These are phyloP conservation scores for Amanita rubescens DNA, from an alignment of 768 basidiomycete species.

Conservation along the genomic window DNA sequence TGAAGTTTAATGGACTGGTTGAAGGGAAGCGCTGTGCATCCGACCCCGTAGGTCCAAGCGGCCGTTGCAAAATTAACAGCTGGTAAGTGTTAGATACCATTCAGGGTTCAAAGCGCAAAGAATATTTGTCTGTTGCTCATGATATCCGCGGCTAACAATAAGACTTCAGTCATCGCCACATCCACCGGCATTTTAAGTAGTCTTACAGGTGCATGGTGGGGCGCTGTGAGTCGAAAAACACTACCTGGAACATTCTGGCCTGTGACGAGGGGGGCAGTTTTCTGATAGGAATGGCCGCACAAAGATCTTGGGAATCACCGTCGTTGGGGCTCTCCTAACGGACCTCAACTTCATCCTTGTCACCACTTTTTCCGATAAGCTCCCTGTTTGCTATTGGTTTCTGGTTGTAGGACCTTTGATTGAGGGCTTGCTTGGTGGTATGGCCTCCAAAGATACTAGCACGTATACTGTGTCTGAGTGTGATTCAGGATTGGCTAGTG, in stretches of 20 bases:
- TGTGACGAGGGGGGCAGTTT: slow-evolving; percentile 31
- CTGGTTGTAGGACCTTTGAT: slow-evolving; percentile 56
- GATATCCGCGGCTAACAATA: not conserved
- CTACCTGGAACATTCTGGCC: not conserved
- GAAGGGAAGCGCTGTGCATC: slow-evolving; percentile 36
- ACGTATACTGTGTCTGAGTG: slow-evolving; percentile 11
- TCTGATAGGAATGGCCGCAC: slow-evolving; percentile 77
- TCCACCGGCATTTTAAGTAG: slow-evolving; percentile 68
- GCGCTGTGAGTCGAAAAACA: slow-evolving; percentile 43
- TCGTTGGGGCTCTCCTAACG: slow-evolving; percentile 51
- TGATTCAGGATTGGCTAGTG: slow-evolving; percentile 40
- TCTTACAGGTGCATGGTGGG: slow-evolving; percentile 84
- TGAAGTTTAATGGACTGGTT: slow-evolving; percentile 7
- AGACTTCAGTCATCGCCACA: slow-evolving; percentile 46
- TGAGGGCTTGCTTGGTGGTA: slow-evolving; percentile 71
- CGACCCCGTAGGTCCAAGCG: slow-evolving; percentile 71
- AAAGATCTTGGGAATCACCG: slow-evolving; percentile 50
- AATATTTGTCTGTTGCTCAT: slow-evolving; percentile 8
- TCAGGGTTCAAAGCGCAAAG: not conserved
- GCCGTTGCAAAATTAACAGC: slow-evolving; percentile 59
- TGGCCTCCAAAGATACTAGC: slow-evolving; percentile 14
- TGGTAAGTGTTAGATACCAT: slow-evolving; percentile 41
- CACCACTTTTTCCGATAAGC: slow-evolving; percentile 41
- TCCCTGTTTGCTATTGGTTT: slow-evolving; percentile 83
- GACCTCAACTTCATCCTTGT: slow-evolving; percentile 67